phyloP scores from a whole-genome alignment of 495 filamentous ascomycete species.

The Neohortaea acidophila region DNA sequence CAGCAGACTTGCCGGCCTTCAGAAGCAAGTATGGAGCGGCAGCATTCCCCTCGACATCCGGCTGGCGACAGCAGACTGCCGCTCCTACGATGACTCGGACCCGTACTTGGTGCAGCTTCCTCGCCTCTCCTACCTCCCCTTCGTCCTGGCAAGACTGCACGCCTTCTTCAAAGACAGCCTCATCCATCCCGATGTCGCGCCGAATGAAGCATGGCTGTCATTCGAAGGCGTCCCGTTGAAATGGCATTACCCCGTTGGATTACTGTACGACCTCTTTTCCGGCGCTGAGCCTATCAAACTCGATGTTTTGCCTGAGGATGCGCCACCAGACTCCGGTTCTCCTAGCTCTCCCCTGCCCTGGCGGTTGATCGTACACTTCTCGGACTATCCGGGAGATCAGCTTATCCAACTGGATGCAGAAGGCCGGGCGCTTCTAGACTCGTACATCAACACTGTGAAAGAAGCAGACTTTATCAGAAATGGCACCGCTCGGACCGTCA shows the following conservation, averaged over 20 bases:
- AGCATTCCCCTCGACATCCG: constrained; percentile 28
- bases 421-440: constrained; percentile 54
- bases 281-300: constrained; percentile 41
- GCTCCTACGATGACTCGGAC: constrained; percentile 26
- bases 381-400: constrained; percentile 54
- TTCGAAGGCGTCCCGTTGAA: constrained; percentile 67
- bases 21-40: constrained; percentile 27
- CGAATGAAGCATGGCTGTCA: constrained; percentile 53
- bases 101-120: constrained; percentile 40
- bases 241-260: constrained; percentile 75
- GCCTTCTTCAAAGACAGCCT: constrained; percentile 62
- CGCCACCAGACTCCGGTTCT: background rate
- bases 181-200: constrained; percentile 44
- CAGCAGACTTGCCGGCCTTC: constrained; percentile 16
- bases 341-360: constrained; percentile 47
- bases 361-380: constrained; percentile 54
- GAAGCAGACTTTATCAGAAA: constrained; percentile 89
- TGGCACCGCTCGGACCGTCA: constrained; percentile 80
- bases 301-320: constrained; percentile 2
- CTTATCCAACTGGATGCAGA: constrained; percentile 48
- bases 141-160: constrained; percentile 64
- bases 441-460: constrained; percentile 88
- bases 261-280: constrained; percentile 78
- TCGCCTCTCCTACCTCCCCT: constrained; percentile 54
- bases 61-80: constrained; percentile 25